These are phyloP conservation scores for Aspergillus sp. DNA, from an alignment of 2,329 filamentous ascomycete genomes.

Conservation along the genomic window DNA sequence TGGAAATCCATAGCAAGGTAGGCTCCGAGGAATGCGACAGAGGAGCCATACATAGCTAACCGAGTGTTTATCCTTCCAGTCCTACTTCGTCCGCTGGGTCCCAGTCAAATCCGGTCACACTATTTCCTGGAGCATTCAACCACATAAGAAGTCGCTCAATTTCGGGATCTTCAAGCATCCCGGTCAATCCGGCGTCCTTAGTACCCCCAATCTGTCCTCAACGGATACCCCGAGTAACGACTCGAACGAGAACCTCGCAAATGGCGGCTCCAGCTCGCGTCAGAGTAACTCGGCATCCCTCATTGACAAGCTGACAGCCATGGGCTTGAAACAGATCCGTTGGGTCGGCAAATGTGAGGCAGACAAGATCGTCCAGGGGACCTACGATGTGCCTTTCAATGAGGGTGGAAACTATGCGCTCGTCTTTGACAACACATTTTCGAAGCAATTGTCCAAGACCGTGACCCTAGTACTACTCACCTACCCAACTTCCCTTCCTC, in stretches of 20 bases:
- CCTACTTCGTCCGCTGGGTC: conserved; percentile 97
- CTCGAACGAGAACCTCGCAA: conserved; percentile 35
- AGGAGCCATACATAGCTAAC: conserved; percentile 18
- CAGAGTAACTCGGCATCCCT: conserved; percentile 71
- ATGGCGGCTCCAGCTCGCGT: conserved; percentile 45
- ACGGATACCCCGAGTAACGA: conserved; percentile 43
- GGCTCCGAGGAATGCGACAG: conserved; percentile 22
- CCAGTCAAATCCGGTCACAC: conserved; percentile 86
- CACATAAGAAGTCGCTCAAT: conserved; percentile 97
- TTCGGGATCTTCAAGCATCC: conserved; percentile 98
- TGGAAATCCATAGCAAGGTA: conserved; percentile 98
- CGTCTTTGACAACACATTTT: conserved; percentile 98
- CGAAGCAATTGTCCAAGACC: conserved; percentile 90
- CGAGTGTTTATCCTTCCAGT: conserved; percentile 55
- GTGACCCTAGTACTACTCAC: conserved; percentile 93
- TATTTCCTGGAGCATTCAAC: conserved; percentile 96
- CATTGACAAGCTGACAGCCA: conserved; percentile 61
- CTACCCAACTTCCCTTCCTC: conserved; percentile 71
- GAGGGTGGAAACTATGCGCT: conserved; percentile 93
- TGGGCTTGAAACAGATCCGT: conserved; percentile 62
- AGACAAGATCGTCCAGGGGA: conserved; percentile 90
- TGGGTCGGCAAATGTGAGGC: conserved; percentile 97
- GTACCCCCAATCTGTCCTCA: conserved; percentile 38
- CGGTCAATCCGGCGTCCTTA: conserved; percentile 61
- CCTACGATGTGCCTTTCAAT: conserved; percentile 71